A percentile compares a stretch with the other conserved stretches of the same genome.
Conservation (phyloP, 768 basidiomycete species). For the Boletus subcaerulescens region DNA sequence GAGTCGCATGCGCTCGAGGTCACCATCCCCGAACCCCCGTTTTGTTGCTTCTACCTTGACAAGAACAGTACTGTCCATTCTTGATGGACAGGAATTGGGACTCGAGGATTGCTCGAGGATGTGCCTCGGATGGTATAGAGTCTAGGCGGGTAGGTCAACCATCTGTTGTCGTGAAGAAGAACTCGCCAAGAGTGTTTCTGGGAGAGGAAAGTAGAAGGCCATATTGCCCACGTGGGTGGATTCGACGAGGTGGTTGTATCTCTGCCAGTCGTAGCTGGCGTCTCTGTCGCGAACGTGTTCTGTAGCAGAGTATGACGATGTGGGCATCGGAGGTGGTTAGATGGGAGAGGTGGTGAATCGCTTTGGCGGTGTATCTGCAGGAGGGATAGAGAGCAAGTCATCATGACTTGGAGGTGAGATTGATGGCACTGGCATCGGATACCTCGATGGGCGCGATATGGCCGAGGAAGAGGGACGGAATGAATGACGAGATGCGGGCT, state of each 20-base stretch:
- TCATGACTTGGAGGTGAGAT: constrained; percentile 1
- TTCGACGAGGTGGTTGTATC: constrained; percentile 3
- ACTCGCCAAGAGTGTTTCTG: constrained; percentile 5
- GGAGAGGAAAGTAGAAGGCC: constrained; percentile 7
- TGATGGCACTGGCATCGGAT: constrained; percentile 8
- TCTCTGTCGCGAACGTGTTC: constrained; percentile 5
- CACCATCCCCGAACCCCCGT: neutral
- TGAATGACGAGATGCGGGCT: constrained; percentile 6
- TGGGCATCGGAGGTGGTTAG: constrained; percentile 3
- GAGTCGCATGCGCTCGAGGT: constrained; percentile 4
- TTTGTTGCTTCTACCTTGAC: constrained; percentile 9
- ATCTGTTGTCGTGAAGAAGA: neutral
- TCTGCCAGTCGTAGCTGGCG: neutral
- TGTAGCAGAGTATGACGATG: constrained; percentile 11
- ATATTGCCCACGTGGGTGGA: neutral
- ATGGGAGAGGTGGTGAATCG: constrained; percentile 7
- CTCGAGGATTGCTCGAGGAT: constrained; percentile 7
- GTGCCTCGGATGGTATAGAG: constrained; percentile 2
- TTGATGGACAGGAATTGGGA: constrained; percentile 11
- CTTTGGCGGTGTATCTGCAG: constrained; percentile 1
- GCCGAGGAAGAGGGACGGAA: constrained; percentile 5
- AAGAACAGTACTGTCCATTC: constrained; percentile 3
- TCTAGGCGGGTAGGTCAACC: neutral
- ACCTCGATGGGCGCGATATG: constrained; percentile 7
- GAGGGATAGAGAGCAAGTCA: constrained; percentile 6